Percentiles rank a stretch among this genome's conserved stretches.
These are phyloP conservation scores for Marasmius tenuissimus DNA, from an alignment of 1,284 basidiomycete genomes.

Conservation along the genomic window DNA sequence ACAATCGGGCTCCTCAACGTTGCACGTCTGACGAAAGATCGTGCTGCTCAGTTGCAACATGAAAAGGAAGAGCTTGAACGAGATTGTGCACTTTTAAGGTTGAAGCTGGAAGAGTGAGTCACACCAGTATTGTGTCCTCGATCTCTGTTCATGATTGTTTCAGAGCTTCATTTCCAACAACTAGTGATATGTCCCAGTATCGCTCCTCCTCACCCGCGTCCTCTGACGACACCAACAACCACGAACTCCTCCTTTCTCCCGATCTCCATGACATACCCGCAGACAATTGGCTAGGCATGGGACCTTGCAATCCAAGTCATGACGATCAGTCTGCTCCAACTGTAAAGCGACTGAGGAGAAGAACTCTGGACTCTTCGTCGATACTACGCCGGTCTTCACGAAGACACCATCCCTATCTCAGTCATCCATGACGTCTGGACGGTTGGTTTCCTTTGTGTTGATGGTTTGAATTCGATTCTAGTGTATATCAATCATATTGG, in stretches of 20 bases:
- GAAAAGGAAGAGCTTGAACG: constrained; percentile 43
- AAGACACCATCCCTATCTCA: not conserved
- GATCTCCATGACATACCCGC: not conserved
- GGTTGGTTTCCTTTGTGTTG: too few species aligned
- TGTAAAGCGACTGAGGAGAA: not conserved
- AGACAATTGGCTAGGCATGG: not conserved
- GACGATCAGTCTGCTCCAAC: not conserved
- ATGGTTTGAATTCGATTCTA: not conserved
- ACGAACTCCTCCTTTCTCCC: not conserved
- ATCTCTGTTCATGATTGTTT: not conserved
- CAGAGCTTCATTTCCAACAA: not conserved
- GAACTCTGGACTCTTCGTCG: not conserved
- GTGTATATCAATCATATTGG: not conserved
- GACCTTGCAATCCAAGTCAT: not conserved
- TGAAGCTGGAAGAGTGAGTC: constrained; percentile 19
- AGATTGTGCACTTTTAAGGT: constrained; percentile 33
- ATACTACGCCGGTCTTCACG: not conserved
- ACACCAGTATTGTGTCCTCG: not conserved
- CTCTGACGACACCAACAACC: not conserved
- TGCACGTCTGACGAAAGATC: constrained; percentile 46
- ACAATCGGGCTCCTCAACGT: constrained; percentile 53
- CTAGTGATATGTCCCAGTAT: not conserved
- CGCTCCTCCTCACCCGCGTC: not conserved
- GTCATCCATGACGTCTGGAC: not conserved
- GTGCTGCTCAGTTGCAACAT: constrained; percentile 42